Conservation (phyloP, 2,329 filamentous ascomycete genomes). For the Metarhizium robertsii region DNA sequence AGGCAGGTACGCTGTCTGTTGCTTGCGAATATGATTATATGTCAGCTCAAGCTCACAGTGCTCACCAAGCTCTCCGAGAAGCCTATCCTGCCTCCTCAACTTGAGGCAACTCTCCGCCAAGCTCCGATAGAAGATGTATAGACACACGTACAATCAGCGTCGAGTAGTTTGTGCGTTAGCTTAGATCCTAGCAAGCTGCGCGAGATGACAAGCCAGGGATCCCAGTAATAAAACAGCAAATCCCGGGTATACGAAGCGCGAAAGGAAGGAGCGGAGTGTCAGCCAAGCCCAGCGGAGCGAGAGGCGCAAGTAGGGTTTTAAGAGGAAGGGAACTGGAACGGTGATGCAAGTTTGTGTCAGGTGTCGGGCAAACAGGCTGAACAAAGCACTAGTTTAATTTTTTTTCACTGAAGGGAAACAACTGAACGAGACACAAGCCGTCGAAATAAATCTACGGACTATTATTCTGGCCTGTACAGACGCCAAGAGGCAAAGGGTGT, state of each 20-base stretch:
- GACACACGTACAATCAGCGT: background rate
- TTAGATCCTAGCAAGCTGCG: background rate
- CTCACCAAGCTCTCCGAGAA: too few relatives aligned
- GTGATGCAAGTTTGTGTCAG: background rate
- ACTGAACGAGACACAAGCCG: background rate
- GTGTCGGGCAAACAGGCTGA: background rate
- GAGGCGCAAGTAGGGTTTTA: slow-evolving; percentile 5
- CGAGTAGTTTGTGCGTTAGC: background rate
- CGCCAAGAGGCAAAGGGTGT: too few relatives aligned
- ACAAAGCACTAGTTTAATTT: too few relatives aligned
- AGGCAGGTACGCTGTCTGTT: background rate
- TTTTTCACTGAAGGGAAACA: too few relatives aligned
- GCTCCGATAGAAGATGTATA: background rate
- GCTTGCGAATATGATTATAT: background rate
- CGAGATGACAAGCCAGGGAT: background rate
- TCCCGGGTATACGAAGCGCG: background rate
- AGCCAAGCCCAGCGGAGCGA: background rate
- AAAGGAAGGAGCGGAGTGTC: background rate
- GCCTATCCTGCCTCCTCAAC: too few relatives aligned
- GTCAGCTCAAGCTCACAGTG: background rate
- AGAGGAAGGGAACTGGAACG: background rate
- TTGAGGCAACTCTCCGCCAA: too few relatives aligned
- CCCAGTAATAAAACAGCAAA: background rate
- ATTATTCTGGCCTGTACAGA: too few relatives aligned
- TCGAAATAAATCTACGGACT: background rate